A percentile compares a stretch with the other conserved stretches of the same genome.
These are phyloP conservation scores for Penicillium concentricum DNA, from an alignment of 2,329 filamentous ascomycete genomes.

Conservation along the genomic window DNA sequence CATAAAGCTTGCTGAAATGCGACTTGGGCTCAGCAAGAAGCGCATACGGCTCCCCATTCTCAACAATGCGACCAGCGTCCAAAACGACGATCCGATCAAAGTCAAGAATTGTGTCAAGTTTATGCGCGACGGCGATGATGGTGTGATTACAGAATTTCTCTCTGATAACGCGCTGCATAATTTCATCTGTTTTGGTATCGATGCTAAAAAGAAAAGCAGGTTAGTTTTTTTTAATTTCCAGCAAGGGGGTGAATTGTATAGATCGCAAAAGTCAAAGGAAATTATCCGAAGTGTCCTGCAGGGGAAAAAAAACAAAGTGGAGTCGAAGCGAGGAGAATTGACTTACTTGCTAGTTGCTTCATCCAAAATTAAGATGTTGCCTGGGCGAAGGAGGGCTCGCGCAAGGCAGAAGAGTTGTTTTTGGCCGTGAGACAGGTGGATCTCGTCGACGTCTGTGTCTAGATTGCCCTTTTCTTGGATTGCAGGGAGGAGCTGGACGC, in stretches of 20 bases:
- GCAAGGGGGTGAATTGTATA: constrained; percentile 3
- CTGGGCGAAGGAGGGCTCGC: constrained; percentile 54
- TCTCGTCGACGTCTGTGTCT: constrained; percentile 47
- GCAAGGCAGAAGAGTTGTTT: constrained; percentile 64
- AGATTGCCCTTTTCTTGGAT: constrained; percentile 42
- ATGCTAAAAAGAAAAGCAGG: constrained; percentile 42
- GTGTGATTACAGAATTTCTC: constrained; percentile 57
- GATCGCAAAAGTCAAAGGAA: background rate
- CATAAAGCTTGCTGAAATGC: constrained; percentile 38
- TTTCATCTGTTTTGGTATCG: constrained; percentile 57
- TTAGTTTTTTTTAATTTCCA: constrained; percentile 11
- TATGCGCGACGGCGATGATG: constrained; percentile 59
- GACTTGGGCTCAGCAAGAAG: constrained; percentile 38
- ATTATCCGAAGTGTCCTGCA: background rate
- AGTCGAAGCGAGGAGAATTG: constrained; percentile 9
- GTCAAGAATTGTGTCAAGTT: constrained; percentile 49
- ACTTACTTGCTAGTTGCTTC: constrained; percentile 43
- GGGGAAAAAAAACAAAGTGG: background rate
- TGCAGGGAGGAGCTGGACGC: constrained; percentile 38
- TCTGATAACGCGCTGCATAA: constrained; percentile 58
- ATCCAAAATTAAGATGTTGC: constrained; percentile 47
- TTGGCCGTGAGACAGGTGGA: constrained; percentile 58
- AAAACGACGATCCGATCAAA: constrained; percentile 41
- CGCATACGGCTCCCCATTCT: constrained; percentile 36
- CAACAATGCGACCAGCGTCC: constrained; percentile 36